phyloP scores from a whole-genome alignment of 495 filamentous ascomycete genomes.

The Echria macrotheca region DNA sequence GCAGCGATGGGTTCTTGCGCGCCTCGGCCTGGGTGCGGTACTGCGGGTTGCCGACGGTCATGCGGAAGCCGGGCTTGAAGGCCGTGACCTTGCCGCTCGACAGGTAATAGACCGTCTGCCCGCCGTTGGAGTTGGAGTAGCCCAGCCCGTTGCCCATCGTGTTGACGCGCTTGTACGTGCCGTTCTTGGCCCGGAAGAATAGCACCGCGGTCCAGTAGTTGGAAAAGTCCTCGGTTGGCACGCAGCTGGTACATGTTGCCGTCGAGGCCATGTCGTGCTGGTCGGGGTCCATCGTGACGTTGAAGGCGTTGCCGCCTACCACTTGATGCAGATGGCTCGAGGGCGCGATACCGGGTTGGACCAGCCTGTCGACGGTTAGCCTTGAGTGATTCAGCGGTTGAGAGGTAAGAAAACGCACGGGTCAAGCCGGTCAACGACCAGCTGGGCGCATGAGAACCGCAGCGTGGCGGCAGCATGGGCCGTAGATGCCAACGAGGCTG shows the following conservation, averaged over 20 bases:
- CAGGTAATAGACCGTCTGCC: slow-evolving; percentile 39
- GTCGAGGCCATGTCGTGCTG: slow-evolving; percentile 19
- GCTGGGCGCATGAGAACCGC: background rate
- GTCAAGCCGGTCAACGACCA: background rate
- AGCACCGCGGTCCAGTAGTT: slow-evolving; percentile 42
- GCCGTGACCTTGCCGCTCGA: slow-evolving; percentile 34
- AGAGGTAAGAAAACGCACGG: background rate
- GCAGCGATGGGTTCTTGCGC: slow-evolving; percentile 30
- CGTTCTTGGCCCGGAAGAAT: slow-evolving; percentile 33
- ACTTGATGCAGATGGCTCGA: slow-evolving; percentile 20
- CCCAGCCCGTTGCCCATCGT: slow-evolving; percentile 18
- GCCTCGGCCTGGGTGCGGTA: slow-evolving; percentile 22
- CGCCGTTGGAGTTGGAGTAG: slow-evolving; percentile 20
- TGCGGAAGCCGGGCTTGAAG: slow-evolving; percentile 56
- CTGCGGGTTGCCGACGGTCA: slow-evolving; percentile 61
- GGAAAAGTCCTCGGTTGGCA: slow-evolving; percentile 27
- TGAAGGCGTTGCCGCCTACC: slow-evolving; percentile 31
- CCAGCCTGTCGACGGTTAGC: slow-evolving; percentile 5
- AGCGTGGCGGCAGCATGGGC: too few relatives aligned
- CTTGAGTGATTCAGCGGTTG: too few relatives aligned
- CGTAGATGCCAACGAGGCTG: too few relatives aligned
- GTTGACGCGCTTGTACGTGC: slow-evolving; percentile 33
- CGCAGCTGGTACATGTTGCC: slow-evolving; percentile 29
- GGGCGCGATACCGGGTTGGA: slow-evolving; percentile 9
- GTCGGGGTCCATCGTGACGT: slow-evolving; percentile 22